Percentiles rank a stretch among this genome's conserved stretches.
phyloP scores from a whole-genome alignment of 768 basidiomycete species.

The Bullera alba region DNA sequence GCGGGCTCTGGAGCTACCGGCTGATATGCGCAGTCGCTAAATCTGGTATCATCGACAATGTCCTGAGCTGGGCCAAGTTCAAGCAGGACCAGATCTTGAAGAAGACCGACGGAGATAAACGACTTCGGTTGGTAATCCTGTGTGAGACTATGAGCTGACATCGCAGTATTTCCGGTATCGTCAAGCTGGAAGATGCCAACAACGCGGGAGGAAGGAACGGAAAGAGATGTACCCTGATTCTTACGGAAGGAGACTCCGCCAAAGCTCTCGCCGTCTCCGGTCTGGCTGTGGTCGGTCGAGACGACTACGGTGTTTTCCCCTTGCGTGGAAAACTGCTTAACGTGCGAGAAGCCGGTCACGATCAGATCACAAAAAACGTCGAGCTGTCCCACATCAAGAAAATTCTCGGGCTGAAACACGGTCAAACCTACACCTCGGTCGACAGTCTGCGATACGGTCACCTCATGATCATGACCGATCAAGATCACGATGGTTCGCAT shows the following conservation, averaged over 20 bases:
- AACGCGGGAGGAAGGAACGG: conserved; percentile 82
- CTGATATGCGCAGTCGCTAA: conserved; percentile 60
- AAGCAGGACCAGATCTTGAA: conserved; percentile 94
- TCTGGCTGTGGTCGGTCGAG: conserved; percentile 86
- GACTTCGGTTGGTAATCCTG: conserved; percentile 59
- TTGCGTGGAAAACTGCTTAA: conserved; percentile 93
- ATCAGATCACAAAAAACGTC: conserved; percentile 96
- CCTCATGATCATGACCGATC: conserved; percentile 98
- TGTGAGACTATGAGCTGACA: conserved; percentile 4
- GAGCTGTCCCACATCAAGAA: conserved; percentile 97
- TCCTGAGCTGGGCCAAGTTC: conserved; percentile 93
- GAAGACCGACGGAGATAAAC: conserved; percentile 88
- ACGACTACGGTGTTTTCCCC: conserved; percentile 96
- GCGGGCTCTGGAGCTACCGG: background rate
- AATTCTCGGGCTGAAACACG: conserved; percentile 92
- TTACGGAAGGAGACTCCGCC: conserved; percentile 99
- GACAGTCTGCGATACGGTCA: conserved; percentile 78
- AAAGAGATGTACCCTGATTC: conserved; percentile 80
- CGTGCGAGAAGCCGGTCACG: conserved; percentile 91
- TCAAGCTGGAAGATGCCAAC: conserved; percentile 94
- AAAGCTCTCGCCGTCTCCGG: conserved; percentile 94
- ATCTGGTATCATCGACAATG: conserved; percentile 80
- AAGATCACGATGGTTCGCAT: conserved; percentile 99
- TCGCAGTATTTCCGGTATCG: conserved; percentile 72
- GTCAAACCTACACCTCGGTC: conserved; percentile 71